Base-by-base conservation (phyloP, 176 grass and related monocot genomes). In the Cocos nucifera region DNA sequence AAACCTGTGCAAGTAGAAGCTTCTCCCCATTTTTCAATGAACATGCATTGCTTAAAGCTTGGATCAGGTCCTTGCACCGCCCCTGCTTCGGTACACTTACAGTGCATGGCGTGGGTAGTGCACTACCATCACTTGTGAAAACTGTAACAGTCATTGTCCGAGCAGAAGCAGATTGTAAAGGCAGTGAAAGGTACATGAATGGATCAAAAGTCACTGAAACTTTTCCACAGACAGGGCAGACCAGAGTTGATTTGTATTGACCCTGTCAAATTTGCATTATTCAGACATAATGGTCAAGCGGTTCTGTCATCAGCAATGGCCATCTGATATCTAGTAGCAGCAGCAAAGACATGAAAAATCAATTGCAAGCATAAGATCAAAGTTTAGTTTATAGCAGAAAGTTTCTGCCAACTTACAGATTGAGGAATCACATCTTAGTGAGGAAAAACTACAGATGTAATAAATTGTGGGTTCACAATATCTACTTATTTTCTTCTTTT, bases 191-290 rank as follows among this genome's bases (percentile, higher is more conserved):
- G 76, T 98, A 92, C 94, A 98, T 98, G 76, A 98, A 98, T 15
- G 94, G 93, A 50, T 98, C 94, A 70, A 98, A 98, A 67, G 94
- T 98, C 69, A 98, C 94, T 49, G 94, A 98, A 78, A 98, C 82
- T 69, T 93, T 98, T 68, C 80, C 79, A 56, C 94, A 98, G 16
- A 89, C 61, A 60, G 94, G 88, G 61, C 94, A 98, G n/a, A 98
- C 94, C 67, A 98, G 79, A 66, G 94, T 98, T 70, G 94, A 98
- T 70, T 98, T 98, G 77, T 88, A 98, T 20, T 98, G 94, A 8
- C 94, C 94, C 94, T 98, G 76, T 28, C 57, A 78, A 74, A 71
- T 55, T 32, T 49, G 62, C 62, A 50, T 51, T 54, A 67, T 22
- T 57, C 68, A 29, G 51, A 14, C 28, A 62, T 59, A 74, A 50